Percentiles rank a stretch among this genome's conserved stretches.
Evolutionary conservation across 1,284 basidiomycete genomes (phyloP).

Genomic region (Rhizoctonia solani): DNA sequence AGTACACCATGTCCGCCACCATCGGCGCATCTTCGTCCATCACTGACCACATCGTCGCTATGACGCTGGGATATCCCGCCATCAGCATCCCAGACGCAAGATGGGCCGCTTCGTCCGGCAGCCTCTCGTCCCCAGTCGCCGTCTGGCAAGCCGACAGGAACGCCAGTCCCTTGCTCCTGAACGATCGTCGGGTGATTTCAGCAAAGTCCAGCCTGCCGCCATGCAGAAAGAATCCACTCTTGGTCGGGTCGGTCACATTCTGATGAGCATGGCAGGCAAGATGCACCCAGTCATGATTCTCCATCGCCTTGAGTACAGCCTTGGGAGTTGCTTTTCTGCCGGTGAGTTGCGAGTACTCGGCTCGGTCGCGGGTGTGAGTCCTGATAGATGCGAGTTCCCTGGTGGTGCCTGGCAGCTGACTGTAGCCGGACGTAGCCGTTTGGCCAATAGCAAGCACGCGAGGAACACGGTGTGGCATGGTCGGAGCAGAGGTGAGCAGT

Average conservation of each 20-base stretch:
- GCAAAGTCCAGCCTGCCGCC: neutral
- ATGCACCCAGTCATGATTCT: no score
- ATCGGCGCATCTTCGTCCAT: slow-evolving; percentile 12
- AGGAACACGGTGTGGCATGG: no score
- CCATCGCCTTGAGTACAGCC: no score
- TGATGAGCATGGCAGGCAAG: no score
- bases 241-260: no score
- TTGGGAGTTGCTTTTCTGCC: slow-evolving; percentile 2
- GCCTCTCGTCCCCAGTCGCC: no score
- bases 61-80: no score
- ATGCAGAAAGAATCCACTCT: no score
- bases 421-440: neutral
- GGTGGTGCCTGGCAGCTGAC: neutral
- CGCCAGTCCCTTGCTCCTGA: slow-evolving; percentile 19
- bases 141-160: slow-evolving; percentile 34
- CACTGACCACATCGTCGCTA: slow-evolving; percentile 23
- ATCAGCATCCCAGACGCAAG: no score
- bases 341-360: no score
- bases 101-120: no score
- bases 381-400: neutral
- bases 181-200: neutral
- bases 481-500: neutral
- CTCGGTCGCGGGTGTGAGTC: neutral
- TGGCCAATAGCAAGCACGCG: slow-evolving; percentile 10
- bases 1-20: slow-evolving; percentile 27